Evolutionary conservation across 2,329 filamentous ascomycete species (phyloP).

Genomic region (Cladophialophora exuberans): DNA sequence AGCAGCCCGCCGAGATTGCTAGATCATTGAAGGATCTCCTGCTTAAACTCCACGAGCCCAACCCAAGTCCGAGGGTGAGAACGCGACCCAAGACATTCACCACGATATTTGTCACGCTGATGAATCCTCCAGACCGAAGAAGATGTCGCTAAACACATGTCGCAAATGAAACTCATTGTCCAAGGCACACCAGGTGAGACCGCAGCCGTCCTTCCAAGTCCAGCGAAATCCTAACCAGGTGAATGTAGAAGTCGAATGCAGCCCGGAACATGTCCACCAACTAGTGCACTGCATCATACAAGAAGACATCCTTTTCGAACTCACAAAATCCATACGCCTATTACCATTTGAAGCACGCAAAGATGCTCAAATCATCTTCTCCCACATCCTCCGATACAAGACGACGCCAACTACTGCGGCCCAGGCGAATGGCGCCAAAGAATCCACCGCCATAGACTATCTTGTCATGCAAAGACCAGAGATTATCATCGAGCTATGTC

Average conservation of each 20-base stretch:
- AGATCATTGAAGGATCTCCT: constrained; percentile 67
- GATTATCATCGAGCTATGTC: constrained; percentile 84
- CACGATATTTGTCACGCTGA: constrained; percentile 8
- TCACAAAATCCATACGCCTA: constrained; percentile 79
- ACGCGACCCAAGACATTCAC: background rate
- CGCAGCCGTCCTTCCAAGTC: constrained; percentile 4
- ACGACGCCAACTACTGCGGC: constrained; percentile 66
- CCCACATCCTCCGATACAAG: constrained; percentile 89
- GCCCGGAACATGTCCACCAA: constrained; percentile 83
- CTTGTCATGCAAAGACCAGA: constrained; percentile 85
- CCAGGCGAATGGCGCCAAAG: constrained; percentile 53
- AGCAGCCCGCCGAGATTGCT: constrained; percentile 65
- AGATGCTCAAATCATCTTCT: constrained; percentile 94
- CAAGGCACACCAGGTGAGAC: constrained; percentile 85
- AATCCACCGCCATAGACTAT: constrained; percentile 84
- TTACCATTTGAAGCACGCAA: constrained; percentile 96
- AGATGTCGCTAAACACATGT: constrained; percentile 69
- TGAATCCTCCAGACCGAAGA: constrained; percentile 25
- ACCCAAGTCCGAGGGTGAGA: constrained; percentile 58
- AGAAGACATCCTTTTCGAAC: constrained; percentile 83
- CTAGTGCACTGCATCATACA: constrained; percentile 83
- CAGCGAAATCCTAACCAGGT: constrained; percentile 15
- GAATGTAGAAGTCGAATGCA: constrained; percentile 75
- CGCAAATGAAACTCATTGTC: constrained; percentile 88
- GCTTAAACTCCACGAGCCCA: constrained; percentile 62